phyloP scores from a whole-genome alignment of 164 flowering plant species.

The Santalum album region DNA sequence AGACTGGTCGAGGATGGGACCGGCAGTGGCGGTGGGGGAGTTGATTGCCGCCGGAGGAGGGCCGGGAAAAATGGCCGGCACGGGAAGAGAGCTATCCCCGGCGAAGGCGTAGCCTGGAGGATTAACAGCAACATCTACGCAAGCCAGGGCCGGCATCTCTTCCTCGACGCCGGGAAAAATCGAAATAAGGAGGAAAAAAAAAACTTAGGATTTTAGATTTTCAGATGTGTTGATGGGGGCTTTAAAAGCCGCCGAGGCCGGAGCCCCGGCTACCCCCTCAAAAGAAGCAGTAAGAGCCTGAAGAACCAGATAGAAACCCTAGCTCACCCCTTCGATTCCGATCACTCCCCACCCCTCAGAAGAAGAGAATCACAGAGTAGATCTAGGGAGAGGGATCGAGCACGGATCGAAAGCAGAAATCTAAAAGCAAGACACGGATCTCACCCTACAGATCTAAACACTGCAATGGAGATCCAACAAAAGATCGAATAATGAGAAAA shows the following conservation, averaged over 20 bases:
- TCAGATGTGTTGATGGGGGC: conserved; percentile 76
- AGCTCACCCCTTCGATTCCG: conserved; percentile 22
- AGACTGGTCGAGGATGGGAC: conserved; percentile 1
- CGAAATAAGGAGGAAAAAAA: conserved; percentile 4
- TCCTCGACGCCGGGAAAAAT: conserved; percentile 18
- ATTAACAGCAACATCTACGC: conserved; percentile 50
- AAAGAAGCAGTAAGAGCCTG: conserved; percentile 58
- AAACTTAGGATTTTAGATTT: conserved; percentile 8
- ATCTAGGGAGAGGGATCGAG: background rate
- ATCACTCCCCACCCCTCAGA: conserved; percentile 55
- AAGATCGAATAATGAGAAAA: background rate
- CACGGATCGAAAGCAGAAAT: background rate
- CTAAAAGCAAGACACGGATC: background rate
- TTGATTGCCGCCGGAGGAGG: conserved; percentile 18
- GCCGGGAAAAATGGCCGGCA: conserved; percentile 32
- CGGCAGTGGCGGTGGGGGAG: conserved; percentile 15
- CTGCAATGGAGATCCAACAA: background rate
- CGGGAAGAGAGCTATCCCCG: conserved; percentile 57
- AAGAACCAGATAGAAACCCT: conserved; percentile 29
- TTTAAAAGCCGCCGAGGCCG: conserved; percentile 99
- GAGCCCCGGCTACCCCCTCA: conserved; percentile 99
- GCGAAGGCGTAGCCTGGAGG: conserved; percentile 60
- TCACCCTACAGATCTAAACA: conserved; percentile 12
- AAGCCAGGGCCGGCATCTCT: conserved; percentile 91
- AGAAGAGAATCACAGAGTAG: conserved; percentile 18